Conservation (phyloP, 78 protist genomes). For the Tieghemostelium lacteum region DNA sequence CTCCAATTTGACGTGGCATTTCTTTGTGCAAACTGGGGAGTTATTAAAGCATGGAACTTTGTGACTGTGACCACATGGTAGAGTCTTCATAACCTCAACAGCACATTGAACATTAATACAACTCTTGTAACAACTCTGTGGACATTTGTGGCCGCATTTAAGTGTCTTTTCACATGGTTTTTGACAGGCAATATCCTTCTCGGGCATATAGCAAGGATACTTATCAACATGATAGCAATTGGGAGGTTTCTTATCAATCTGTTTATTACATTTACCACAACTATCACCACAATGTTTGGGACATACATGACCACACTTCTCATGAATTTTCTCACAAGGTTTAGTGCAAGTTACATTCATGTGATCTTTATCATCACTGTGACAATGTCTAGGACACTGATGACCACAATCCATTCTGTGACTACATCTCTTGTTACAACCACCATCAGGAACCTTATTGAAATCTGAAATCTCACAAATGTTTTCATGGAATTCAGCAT, state of each 20-base stretch:
- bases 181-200: not conserved
- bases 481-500: not conserved
- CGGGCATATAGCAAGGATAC: not conserved
- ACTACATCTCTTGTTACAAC: conserved; percentile 72
- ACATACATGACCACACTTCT: conserved; percentile 32
- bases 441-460: conserved; percentile 72
- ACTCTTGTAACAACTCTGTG: not conserved
- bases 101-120: conserved; percentile 1
- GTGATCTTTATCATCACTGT: conserved; percentile 52
- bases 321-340: conserved; percentile 1
- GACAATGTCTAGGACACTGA: conserved; percentile 76
- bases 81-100: not conserved
- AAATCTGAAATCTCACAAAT: conserved; percentile 45
- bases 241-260: not conserved
- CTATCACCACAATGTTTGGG: not conserved
- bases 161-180: conserved; percentile 8
- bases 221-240: conserved; percentile 9
- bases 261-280: conserved; percentile 10
- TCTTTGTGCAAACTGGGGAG: not conserved
- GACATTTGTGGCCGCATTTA: conserved; percentile 55
- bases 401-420: conserved; percentile 74
- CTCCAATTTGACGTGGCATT: conserved; percentile 18
- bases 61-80: conserved; percentile 45
- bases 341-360: conserved; percentile 2
- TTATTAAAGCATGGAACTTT: not conserved